A percentile compares a stretch with the other conserved stretches of the same genome.
These are phyloP conservation scores for Diutina neorugosa DNA, from an alignment of 1,139 yeast species.

Conservation along the genomic window DNA sequence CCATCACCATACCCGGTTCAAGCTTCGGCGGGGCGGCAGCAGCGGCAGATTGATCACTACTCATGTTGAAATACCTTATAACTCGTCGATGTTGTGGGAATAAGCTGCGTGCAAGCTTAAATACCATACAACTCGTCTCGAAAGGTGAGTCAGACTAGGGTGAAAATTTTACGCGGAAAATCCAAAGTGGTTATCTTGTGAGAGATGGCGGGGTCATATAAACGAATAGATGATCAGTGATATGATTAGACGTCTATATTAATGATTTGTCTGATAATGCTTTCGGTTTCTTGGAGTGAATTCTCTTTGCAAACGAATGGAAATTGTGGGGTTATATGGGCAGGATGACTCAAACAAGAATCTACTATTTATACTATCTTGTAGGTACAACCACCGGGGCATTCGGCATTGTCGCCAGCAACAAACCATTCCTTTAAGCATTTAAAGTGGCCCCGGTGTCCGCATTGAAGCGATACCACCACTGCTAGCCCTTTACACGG, in stretches of 20 bases:
- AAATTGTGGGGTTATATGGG: too few species aligned
- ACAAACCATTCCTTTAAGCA: constrained; percentile 76
- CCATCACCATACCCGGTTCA: neutral
- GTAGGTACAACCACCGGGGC: constrained; percentile 67
- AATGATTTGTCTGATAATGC: too few species aligned
- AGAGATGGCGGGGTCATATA: neutral
- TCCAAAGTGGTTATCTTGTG: neutral
- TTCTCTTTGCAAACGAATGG: too few species aligned
- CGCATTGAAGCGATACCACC: constrained; percentile 58
- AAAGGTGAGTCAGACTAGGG: neutral
- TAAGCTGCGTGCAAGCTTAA: constrained; percentile 2
- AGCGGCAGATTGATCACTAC: neutral
- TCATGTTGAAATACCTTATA: neutral
- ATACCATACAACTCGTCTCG: constrained; percentile 1
- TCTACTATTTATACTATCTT: neutral
- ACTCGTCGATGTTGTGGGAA: constrained; percentile 2
- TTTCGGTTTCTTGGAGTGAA: too few species aligned
- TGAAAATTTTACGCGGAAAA: neutral
- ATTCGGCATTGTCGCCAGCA: constrained; percentile 48
- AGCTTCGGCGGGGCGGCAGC: neutral
- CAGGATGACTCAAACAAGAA: too few species aligned
- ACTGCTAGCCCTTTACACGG: constrained; percentile 68
- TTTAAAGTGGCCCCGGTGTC: constrained; percentile 77
- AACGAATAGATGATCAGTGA: too few species aligned
- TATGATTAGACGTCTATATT: too few species aligned